Conservation (phyloP, 2,329 filamentous ascomycete species). For the Penicillium vulpinum region DNA sequence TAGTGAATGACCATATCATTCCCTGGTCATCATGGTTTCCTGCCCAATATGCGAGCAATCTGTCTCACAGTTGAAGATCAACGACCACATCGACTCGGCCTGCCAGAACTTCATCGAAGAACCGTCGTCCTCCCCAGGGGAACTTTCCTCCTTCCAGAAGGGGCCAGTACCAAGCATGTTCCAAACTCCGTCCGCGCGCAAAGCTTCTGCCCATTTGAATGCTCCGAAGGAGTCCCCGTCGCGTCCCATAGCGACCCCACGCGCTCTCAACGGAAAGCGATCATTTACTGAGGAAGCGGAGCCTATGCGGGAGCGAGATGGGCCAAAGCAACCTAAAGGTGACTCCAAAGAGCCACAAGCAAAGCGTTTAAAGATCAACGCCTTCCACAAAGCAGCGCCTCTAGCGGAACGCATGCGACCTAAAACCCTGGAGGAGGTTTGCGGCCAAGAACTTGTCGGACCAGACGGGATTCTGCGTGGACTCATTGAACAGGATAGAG, state of each 20-base stretch:
- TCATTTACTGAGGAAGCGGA: constrained; percentile 30
- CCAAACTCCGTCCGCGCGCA: constrained; percentile 50
- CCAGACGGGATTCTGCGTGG: constrained; percentile 78
- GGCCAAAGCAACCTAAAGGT: constrained; percentile 23
- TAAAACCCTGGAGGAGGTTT: constrained; percentile 77
- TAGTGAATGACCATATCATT: neutral
- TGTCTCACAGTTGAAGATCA: constrained; percentile 63
- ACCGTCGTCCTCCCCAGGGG: constrained; percentile 47
- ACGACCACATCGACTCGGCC: constrained; percentile 83
- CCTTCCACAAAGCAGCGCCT: constrained; percentile 70
- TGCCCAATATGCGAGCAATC: constrained; percentile 79
- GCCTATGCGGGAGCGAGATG: constrained; percentile 22
- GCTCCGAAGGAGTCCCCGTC: constrained; percentile 27
- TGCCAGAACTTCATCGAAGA: constrained; percentile 67
- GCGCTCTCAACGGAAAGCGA: constrained; percentile 34
- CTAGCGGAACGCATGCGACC: constrained; percentile 94
- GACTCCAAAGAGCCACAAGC: constrained; percentile 44
- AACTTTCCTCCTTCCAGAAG: constrained; percentile 38
- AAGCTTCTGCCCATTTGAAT: constrained; percentile 38
- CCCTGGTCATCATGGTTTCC: constrained; percentile 54
- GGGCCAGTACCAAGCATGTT: constrained; percentile 56
- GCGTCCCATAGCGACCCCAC: constrained; percentile 25
- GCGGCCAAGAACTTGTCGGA: constrained; percentile 88
- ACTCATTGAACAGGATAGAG: constrained; percentile 78
- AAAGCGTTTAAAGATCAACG: constrained; percentile 67